These are phyloP conservation scores for Entamoeba histolytica DNA, from an alignment of 208 protist genomes.

Conservation along the genomic window DNA sequence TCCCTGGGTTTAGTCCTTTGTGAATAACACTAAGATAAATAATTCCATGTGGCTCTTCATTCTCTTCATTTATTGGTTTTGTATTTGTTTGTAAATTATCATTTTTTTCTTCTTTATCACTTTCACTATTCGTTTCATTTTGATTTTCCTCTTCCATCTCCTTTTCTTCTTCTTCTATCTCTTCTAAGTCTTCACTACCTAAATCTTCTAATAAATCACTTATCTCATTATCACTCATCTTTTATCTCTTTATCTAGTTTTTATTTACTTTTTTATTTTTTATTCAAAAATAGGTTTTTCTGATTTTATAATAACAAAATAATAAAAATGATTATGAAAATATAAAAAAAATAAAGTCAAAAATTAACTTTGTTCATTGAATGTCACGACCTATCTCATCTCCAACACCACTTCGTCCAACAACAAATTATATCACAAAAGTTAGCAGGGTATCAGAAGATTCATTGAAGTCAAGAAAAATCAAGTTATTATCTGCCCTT, in stretches of 20 bases:
- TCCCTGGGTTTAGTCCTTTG: background rate
- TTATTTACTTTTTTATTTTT: too few species aligned
- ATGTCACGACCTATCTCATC: background rate
- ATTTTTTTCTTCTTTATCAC: background rate
- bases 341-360: background rate
- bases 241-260: background rate
- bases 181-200: background rate
- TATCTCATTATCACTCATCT: background rate
- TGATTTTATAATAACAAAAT: background rate
- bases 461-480: background rate
- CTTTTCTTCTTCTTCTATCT: background rate
- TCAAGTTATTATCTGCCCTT: background rate
- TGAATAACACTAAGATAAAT: background rate
- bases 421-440: background rate
- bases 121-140: background rate
- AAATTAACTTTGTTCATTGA: background rate
- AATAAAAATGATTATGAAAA: background rate
- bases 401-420: background rate
- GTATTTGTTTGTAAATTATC: background rate
- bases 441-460: background rate
- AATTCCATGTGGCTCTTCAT: background rate
- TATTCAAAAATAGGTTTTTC: too few species aligned
- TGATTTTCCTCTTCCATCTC: background rate
- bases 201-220: background rate
- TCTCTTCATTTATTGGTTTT: background rate